phyloP scores from a whole-genome alignment of 768 basidiomycete species.

The Boletus reticulatus region DNA sequence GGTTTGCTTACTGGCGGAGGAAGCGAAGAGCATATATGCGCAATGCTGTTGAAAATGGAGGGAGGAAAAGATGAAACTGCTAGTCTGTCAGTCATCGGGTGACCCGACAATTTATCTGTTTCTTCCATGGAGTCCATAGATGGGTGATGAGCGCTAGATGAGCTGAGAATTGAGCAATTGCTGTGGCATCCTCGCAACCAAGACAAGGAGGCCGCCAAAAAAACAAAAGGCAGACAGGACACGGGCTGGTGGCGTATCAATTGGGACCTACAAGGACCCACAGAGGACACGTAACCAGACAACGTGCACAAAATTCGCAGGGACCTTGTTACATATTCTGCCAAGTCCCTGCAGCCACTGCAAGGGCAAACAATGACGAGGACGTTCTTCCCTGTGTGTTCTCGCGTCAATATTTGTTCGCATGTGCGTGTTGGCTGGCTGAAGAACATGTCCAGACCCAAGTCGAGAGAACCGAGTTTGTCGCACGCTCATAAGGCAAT shows the following conservation, averaged over 20 bases:
- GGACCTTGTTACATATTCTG: constrained; percentile 5
- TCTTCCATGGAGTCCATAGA: background rate
- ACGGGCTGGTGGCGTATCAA: background rate
- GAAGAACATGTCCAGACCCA: too few relatives aligned
- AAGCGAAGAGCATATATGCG: constrained; percentile 3
- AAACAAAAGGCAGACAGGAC: constrained; percentile 12
- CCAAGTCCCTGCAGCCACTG: too few relatives aligned
- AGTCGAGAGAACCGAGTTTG: too few relatives aligned
- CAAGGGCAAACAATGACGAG: too few relatives aligned
- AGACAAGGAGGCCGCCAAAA: constrained; percentile 7
- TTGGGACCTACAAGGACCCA: background rate
- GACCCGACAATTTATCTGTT: constrained; percentile 12
- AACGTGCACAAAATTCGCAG: constrained; percentile 15
- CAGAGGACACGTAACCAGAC: background rate
- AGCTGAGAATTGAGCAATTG: background rate
- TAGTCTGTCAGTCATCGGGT: too few relatives aligned
- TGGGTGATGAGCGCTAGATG: too few relatives aligned
- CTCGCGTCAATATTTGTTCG: too few relatives aligned
- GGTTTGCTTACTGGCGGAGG: background rate
- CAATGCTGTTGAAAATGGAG: background rate
- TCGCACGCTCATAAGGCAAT: too few relatives aligned
- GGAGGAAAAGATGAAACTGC: background rate
- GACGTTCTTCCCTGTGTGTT: too few relatives aligned
- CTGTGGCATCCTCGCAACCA: constrained; percentile 12
- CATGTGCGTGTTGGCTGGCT: too few relatives aligned